Base-by-base conservation (phyloP, 805 yeast species). In the Yamadazyma sp. region DNA sequence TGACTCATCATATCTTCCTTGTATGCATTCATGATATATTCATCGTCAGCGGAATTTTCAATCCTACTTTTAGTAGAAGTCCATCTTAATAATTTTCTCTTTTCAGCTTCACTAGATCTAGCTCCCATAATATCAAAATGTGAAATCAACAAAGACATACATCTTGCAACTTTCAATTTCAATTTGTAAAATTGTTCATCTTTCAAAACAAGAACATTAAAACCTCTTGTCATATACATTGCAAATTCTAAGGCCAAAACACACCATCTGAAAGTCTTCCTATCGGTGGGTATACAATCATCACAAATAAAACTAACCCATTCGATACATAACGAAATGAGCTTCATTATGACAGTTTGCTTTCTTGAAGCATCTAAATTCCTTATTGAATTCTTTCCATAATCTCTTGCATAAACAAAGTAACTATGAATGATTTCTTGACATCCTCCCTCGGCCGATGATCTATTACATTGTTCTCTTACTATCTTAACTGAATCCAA, bases 61-160 rank as follows among this genome's bases (percentile, higher is more conserved):
- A 75, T 68, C 47, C 74, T 80, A 34, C 77, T 79, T 37, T 65
- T 73, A 60, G 56, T 75, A 42, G 61, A 62, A 43, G 75, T 58
- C 70, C 77, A 72, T 56, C 71, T 75, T 50, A 72, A 62, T 59
- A 76, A 66, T 48, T 75, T 69, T 47, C 72, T 67, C 55, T 70
- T 70, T 50, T 73, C 80, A 8, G 77, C 70, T 51, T 82, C 86
- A 48, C 78, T 82, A 1, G 96, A 84, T 51, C 98, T 74, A 0
- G 97, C 97, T 31, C 98, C 98, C 96, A 91, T 93, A 34, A 93
- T 88, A 61, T 93, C 98, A 53, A 93, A 93, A 62, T 93, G 98
- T 0, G 96, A 86, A 43, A 93, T 91, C 40, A 93, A 68, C 33
- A 93, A 66, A 1, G 97, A 81, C 88, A 93, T 86, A 60, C 97